Evolutionary conservation across 2,329 filamentous ascomycete genomes (phyloP).

Genomic region (Ophiostoma angusticollis): DNA sequence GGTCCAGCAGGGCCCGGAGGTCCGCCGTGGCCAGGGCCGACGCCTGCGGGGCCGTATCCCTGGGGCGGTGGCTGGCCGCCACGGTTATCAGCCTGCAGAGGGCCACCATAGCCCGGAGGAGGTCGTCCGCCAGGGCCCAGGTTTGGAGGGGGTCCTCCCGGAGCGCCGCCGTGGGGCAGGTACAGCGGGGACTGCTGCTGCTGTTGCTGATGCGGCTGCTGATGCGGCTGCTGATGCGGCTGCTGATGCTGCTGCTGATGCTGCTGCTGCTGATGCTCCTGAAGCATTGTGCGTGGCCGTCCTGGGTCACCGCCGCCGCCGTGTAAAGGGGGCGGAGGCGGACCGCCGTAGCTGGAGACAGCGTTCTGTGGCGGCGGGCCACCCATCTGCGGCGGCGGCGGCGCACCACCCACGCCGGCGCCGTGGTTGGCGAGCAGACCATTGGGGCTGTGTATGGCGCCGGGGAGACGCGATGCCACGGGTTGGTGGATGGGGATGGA

Average conservation of each 20-base stretch:
- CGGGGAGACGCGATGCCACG: constrained; percentile 67
- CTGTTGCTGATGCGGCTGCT: background rate
- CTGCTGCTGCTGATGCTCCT: constrained; percentile 9
- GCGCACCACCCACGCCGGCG: constrained; percentile 16
- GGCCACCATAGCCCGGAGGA: constrained; percentile 55
- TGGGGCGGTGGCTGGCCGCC: constrained; percentile 46
- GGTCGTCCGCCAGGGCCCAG: constrained; percentile 47
- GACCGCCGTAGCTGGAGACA: constrained; percentile 39
- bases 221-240: constrained; percentile 1
- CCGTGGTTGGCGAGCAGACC: constrained; percentile 69
- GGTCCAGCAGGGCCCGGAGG: constrained; percentile 18
- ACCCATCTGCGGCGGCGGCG: constrained; percentile 36
- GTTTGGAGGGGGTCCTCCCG: constrained; percentile 37
- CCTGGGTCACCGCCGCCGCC: constrained; percentile 35
- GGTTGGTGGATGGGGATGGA: constrained; percentile 91
- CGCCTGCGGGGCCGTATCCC: constrained; percentile 32
- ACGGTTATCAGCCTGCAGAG: constrained; percentile 47
- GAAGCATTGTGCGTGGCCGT: constrained; percentile 9
- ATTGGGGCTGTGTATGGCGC: constrained; percentile 82
- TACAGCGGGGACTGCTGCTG: constrained; percentile 42
- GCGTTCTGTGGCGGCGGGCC: constrained; percentile 36
- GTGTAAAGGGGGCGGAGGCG: constrained; percentile 27
- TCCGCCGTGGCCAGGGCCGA: constrained; percentile 26
- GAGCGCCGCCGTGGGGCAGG: constrained; percentile 31
- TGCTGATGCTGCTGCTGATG: constrained; percentile 7